phyloP scores from a whole-genome alignment of 192 early-diverging fungal species.

The Podila minutissima region DNA sequence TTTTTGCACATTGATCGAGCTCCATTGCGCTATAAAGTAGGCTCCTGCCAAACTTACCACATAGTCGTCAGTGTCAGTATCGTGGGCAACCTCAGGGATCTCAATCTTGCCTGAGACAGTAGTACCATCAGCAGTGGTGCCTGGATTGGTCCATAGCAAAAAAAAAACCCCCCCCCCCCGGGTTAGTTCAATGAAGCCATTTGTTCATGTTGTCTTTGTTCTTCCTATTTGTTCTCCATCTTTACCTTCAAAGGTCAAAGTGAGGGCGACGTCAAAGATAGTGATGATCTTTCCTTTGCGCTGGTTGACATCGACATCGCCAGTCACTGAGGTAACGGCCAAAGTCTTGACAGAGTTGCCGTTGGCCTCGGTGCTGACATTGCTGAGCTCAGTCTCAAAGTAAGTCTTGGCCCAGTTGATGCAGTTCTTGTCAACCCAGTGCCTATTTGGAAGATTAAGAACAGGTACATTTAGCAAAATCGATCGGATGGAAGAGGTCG shows the following conservation, averaged over 20 bases:
- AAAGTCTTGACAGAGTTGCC: slow-evolving; percentile 67
- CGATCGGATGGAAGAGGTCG: too few species aligned
- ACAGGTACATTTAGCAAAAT: too few species aligned
- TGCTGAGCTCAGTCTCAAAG: slow-evolving; percentile 72
- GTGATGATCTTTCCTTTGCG: slow-evolving; percentile 96
- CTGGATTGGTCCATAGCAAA: slow-evolving; percentile 23
- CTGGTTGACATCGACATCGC: slow-evolving; percentile 95
- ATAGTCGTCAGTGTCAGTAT: slow-evolving; percentile 84
- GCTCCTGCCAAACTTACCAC: slow-evolving; percentile 59
- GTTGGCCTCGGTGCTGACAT: slow-evolving; percentile 60
- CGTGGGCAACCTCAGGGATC: slow-evolving; percentile 92
- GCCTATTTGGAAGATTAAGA: slow-evolving; percentile 10
- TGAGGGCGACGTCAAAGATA: slow-evolving; percentile 90
- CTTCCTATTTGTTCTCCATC: background rate
- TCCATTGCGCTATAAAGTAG: background rate
- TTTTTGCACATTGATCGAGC: background rate
- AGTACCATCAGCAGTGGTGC: slow-evolving; percentile 65
- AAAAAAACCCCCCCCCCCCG: too few species aligned
- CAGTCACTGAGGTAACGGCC: slow-evolving; percentile 73
- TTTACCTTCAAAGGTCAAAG: slow-evolving; percentile 75
- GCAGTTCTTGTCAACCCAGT: slow-evolving; percentile 83
- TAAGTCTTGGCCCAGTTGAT: slow-evolving; percentile 90
- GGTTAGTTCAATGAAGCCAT: background rate
- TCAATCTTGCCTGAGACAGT: slow-evolving; percentile 78
- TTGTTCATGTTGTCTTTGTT: too few species aligned